phyloP scores from a whole-genome alignment of 441 rosid genomes.

The Populus tomentosa region DNA sequence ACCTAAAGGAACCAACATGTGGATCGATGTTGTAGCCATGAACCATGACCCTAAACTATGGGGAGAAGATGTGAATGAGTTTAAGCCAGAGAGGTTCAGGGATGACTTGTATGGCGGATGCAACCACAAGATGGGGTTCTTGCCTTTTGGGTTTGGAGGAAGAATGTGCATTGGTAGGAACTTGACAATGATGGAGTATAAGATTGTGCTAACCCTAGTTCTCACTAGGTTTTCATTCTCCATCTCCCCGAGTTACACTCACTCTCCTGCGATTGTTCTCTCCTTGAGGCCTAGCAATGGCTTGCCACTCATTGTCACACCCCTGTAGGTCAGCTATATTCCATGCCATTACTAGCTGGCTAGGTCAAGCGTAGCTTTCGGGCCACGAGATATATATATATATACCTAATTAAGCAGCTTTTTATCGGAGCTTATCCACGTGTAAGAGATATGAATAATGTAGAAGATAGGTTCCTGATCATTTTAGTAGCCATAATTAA shows the following conservation, averaged over 20 bases:
- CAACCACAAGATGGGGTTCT: constrained; percentile 82
- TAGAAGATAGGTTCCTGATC: neutral
- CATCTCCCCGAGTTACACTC: constrained; percentile 57
- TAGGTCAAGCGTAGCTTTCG: neutral
- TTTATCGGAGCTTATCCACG: neutral
- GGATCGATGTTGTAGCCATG: constrained; percentile 93
- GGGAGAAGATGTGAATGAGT: constrained; percentile 80
- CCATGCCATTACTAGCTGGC: neutral
- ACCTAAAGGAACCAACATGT: constrained; percentile 78
- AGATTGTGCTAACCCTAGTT: constrained; percentile 56
- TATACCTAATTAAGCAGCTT: neutral
- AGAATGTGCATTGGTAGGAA: constrained; percentile 93
- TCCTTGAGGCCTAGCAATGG: constrained; percentile 74
- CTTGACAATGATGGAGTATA: constrained; percentile 72
- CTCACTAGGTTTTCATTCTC: constrained; percentile 69
- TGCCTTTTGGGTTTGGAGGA: constrained; percentile 98
- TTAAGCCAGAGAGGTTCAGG: constrained; percentile 78
- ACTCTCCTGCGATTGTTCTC: constrained; percentile 69
- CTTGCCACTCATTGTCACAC: constrained; percentile 57
- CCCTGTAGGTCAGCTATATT: constrained; percentile 15
- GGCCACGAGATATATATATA: neutral
- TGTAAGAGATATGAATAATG: neutral
- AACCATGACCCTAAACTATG: constrained; percentile 75
- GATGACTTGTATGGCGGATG: constrained; percentile 72
- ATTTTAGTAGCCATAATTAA: neutral